Conservation (phyloP, 2,329 filamentous ascomycete genomes). For the Trichoderma simmonsii region DNA sequence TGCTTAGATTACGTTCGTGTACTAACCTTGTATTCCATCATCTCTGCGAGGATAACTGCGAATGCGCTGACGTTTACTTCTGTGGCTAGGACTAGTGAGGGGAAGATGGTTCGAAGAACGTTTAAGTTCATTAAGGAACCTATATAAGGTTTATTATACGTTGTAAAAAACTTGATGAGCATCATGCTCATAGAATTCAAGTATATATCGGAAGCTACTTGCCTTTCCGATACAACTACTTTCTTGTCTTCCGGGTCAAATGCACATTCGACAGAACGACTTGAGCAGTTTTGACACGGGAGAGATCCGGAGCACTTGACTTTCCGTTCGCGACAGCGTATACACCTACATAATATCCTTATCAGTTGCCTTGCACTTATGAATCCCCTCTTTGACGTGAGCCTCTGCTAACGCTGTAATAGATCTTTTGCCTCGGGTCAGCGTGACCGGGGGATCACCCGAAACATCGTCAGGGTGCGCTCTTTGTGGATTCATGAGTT, state of each 20-base stretch:
- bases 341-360: neutral
- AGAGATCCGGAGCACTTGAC: neutral
- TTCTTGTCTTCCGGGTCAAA: neutral
- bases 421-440: neutral
- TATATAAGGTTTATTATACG: too few relatives aligned
- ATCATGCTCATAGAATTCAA: neutral
- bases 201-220: neutral
- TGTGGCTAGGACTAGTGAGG: too few relatives aligned
- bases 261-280: neutral
- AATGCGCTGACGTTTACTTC: too few relatives aligned
- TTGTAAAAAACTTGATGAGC: too few relatives aligned
- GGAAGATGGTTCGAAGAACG: too few relatives aligned
- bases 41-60: too few relatives aligned
- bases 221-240: neutral
- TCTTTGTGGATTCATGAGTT: neutral
- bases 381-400: neutral
- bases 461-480: neutral
- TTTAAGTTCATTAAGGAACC: too few relatives aligned
- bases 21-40: too few relatives aligned
- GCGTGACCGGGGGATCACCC: neutral
- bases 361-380: neutral
- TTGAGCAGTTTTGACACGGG: neutral
- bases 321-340: neutral
- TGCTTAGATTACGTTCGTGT: too few relatives aligned
- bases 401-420: neutral